phyloP scores from a whole-genome alignment of 2,329 filamentous ascomycete genomes.

The Pyricularia pennisetigena region DNA sequence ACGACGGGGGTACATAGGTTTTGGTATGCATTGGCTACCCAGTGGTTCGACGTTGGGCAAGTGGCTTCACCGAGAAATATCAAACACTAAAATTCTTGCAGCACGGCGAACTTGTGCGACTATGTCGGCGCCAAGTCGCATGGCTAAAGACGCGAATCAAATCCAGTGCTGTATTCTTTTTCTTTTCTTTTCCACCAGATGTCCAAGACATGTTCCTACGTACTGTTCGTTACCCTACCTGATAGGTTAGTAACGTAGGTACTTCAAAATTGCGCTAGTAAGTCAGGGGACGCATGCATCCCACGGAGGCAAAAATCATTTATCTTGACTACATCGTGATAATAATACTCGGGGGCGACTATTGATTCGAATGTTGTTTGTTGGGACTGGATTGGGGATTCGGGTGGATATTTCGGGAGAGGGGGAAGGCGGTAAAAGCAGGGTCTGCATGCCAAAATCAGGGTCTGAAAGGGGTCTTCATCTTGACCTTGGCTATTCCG shows the following conservation, averaged over 20 bases:
- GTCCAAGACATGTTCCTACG: not conserved
- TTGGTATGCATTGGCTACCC: not conserved
- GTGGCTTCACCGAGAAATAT: not conserved
- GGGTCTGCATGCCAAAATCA: not conserved
- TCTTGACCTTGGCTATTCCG: not conserved
- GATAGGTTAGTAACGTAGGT: too few species aligned
- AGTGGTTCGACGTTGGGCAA: not conserved
- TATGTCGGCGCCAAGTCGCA: not conserved
- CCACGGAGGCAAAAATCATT: not conserved
- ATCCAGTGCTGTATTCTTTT: too few species aligned
- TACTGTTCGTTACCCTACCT: not conserved
- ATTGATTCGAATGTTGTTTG: not conserved
- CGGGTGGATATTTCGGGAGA: not conserved
- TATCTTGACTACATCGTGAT: not conserved
- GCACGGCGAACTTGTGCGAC: not conserved
- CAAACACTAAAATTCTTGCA: not conserved
- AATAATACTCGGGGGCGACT: not conserved
- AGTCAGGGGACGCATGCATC: not conserved
- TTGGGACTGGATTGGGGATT: not conserved
- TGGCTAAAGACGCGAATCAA: not conserved
- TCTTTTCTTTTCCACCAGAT: not conserved
- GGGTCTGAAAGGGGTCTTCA: not conserved
- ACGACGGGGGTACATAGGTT: not conserved
- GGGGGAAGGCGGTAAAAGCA: not conserved
- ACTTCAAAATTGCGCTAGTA: not conserved